phyloP scores from a whole-genome alignment of 768 basidiomycete genomes.

The Rossbeevera mucosa region DNA sequence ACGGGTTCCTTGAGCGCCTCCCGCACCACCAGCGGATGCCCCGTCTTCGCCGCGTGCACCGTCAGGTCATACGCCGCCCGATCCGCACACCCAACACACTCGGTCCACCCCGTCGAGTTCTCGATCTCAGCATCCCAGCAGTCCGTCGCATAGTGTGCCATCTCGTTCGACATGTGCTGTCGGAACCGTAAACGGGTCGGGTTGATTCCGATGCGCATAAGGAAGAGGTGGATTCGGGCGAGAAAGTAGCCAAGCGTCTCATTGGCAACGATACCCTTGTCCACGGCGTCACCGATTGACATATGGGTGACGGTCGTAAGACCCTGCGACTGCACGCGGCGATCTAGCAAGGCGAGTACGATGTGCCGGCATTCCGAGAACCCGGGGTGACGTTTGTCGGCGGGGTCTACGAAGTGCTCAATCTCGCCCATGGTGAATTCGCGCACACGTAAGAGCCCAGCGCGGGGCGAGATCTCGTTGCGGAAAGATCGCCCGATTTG shows the following conservation, averaged over 20 bases:
- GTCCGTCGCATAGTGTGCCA: conserved; percentile 99
- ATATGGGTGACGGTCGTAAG: conserved; percentile 58
- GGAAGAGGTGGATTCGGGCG: conserved; percentile 85
- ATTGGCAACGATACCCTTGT: conserved; percentile 84
- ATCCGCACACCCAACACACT: conserved; percentile 99
- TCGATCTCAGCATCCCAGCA: conserved; percentile 99
- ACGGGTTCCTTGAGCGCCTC: conserved; percentile 83
- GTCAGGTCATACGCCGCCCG: conserved; percentile 94
- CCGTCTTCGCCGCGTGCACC: conserved; percentile 83
- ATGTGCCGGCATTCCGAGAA: conserved; percentile 79
- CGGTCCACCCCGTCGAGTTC: conserved; percentile 84
- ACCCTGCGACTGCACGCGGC: conserved; percentile 77
- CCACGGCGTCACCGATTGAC: conserved; percentile 86
- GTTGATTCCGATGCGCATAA: conserved; percentile 88
- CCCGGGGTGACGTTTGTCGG: conserved; percentile 80
- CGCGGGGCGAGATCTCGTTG: conserved; percentile 96
- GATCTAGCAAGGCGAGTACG: conserved; percentile 72
- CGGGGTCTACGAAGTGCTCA: conserved; percentile 97
- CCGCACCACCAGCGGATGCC: conserved; percentile 79
- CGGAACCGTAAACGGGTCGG: conserved; percentile 81
- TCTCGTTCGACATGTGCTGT: conserved; percentile 98
- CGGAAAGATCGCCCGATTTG: conserved; percentile 95
- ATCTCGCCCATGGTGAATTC: conserved; percentile 99
- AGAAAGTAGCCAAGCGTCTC: conserved; percentile 98
- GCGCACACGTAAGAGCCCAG: conserved; percentile 92